Evolutionary conservation across 345 rosid genomes (phyloP), one percentile per base, ranked within the genome.

Genomic region (Eucalyptus cladocalyx): DNA sequence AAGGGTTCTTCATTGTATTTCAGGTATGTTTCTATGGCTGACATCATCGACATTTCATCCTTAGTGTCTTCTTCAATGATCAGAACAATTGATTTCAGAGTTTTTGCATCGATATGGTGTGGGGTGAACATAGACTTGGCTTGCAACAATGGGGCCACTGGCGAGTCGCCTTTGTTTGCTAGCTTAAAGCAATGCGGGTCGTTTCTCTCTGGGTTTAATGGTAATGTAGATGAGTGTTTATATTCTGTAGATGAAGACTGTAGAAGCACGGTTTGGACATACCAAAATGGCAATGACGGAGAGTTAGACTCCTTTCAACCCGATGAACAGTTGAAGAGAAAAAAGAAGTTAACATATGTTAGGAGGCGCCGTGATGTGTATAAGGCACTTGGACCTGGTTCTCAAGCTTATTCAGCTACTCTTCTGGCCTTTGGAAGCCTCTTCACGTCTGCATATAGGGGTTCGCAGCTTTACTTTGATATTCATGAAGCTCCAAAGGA

Each of bases 371-470:
- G 89, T 60, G 97, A 96, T 93, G 95, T 96, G 87, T 94, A 88
- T 69, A 95, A 92, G 92, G 58, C 90, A 87, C 95, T 96, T 80
- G 98, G 99, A n/a, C 95, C 95, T 89, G 96, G 97, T 87, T 93
- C 95, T 15, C 92, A 91, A 93, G 96, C 97, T 50, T 95, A 94
- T 50, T 91, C 93, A 40, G 98, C 93, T 32, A 87, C 92, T 88
- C 91, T 98, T 90, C 80, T 97, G 69, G 96, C 98, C 86, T 98
- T 98, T 87, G 99, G 99, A 88, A 96, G 96, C 89, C 97, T 98
- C 72, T 98, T 96, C 90, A 96, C 97, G 11, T 91, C 97, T 89
- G 95, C 97, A 17, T 97, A 97, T 91, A 96, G 92, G 91, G 99
- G 97, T 48, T 95, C 99, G 0, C 93, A 96, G 87, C 93, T 92